Evolutionary conservation across 495 filamentous ascomycete species (phyloP), one percentile per base, ranked within the genome.

Genomic region (Lentithecium fluviatile): DNA sequence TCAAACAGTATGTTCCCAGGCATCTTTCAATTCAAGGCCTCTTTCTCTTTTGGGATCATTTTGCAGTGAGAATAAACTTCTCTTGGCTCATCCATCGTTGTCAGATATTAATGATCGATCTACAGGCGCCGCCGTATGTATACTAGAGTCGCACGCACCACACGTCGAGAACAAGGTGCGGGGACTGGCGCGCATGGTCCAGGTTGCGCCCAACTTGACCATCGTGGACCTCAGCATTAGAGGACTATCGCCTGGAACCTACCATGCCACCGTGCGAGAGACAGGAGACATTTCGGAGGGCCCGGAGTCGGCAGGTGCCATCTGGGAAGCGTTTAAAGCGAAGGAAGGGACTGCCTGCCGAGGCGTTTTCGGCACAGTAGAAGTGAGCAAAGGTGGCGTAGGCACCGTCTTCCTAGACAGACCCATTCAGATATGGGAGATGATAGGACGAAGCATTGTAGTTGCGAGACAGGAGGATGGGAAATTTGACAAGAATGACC

Each of bases 261-360:
- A 98, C 76, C 79, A 78, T 58, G 90, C 90, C 15, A 92, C 87
- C 17, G 84, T 98, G 60, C 81, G 94, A 50, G 84, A 88, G 68
- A 86, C 83, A n/a, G 94, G 94, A 17, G 89, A 98, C 74, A 94
- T 97, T 51, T 91, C 90, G 10, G 76, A 82, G 38, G 94, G 94
- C 0, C 88, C 87, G 8, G 79, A 77, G 19, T 94, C 90, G 24
- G 87, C 91, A 4, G 91, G 94, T 3, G 85, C 85, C 5, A 80
- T 98, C 23, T 97, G 91, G 92, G 85, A 85, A 34, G 73, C 76
- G 5, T 15, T 80, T 24, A 78, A 79, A 60, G 69, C 78, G 1
- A 79, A 80, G 20, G 77, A 73, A 36, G 67, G 64, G n/a, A 62
- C 74, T 45, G 60, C 71, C 60, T 78, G 80, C 11, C 82, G 85